phyloP scores from a whole-genome alignment of 257 asterid species.

The Solanum ossicruentum region DNA sequence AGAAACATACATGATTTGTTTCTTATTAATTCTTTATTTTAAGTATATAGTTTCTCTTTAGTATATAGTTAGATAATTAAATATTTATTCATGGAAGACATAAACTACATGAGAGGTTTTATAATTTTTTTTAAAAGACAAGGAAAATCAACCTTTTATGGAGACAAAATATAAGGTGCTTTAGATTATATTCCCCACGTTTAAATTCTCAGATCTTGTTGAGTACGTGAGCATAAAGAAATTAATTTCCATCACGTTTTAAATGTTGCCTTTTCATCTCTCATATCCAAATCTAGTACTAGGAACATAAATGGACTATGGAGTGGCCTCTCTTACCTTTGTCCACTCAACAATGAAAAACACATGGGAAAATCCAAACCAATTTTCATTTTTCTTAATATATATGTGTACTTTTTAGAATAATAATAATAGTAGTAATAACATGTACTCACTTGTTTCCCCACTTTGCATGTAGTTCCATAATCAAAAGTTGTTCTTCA shows the following conservation, averaged over 20 bases:
- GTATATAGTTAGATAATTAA: background rate
- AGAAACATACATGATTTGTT: background rate
- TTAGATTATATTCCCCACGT: slow-evolving; percentile 18
- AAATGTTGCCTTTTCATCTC: background rate
- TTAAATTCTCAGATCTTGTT: background rate
- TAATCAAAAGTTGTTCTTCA: slow-evolving; percentile 83
- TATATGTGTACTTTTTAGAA: background rate
- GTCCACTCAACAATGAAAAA: background rate
- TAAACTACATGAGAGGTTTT: background rate
- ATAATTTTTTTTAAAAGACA: too few species aligned
- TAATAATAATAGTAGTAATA: background rate
- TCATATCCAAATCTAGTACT: background rate
- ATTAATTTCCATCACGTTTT: background rate
- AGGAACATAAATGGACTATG: slow-evolving; percentile 1
- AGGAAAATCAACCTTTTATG: background rate
- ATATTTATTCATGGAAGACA: background rate
- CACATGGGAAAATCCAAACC: background rate
- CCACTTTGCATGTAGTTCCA: slow-evolving; percentile 99
- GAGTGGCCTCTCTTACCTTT: background rate
- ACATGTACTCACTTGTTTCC: slow-evolving; percentile 58
- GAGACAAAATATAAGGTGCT: background rate
- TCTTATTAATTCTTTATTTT: background rate
- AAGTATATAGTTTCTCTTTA: background rate
- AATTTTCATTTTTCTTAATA: background rate
- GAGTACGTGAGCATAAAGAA: background rate